A percentile compares a stretch with the other conserved stretches of the same genome.
These are phyloP conservation scores for Lasiodiplodia sp. DNA, from an alignment of 2,329 filamentous ascomycete species.

Conservation along the genomic window DNA sequence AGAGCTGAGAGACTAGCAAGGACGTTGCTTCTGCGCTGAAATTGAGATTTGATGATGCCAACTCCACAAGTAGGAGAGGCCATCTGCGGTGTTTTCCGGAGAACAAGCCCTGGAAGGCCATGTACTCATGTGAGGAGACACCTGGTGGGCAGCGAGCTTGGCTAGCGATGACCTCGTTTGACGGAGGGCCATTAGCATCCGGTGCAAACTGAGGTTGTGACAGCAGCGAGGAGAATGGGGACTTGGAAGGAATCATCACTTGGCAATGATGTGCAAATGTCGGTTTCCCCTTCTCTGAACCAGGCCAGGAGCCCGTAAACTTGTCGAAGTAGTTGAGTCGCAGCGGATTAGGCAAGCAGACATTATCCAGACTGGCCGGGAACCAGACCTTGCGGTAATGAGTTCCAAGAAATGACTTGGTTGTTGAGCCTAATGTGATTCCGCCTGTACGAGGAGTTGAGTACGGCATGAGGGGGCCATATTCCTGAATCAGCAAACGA, in stretches of 20 bases:
- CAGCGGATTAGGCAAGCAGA: slow-evolving; percentile 58
- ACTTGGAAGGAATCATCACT: slow-evolving; percentile 47
- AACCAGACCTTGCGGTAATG: slow-evolving; percentile 57
- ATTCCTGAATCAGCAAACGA: slow-evolving; percentile 42
- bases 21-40: slow-evolving; percentile 63
- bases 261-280: slow-evolving; percentile 58
- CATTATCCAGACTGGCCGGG: slow-evolving; percentile 49
- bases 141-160: slow-evolving; percentile 57
- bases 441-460: slow-evolving; percentile 11
- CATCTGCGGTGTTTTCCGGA: slow-evolving; percentile 57
- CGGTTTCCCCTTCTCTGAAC: slow-evolving; percentile 37
- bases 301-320: slow-evolving; percentile 49
- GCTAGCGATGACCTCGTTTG: slow-evolving; percentile 62
- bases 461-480: slow-evolving; percentile 36
- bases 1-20: slow-evolving; percentile 60
- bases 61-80: slow-evolving; percentile 57
- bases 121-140: slow-evolving; percentile 61
- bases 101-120: slow-evolving; percentile 58
- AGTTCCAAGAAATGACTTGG: slow-evolving; percentile 56
- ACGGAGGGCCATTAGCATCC: slow-evolving; percentile 53
- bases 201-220: slow-evolving; percentile 39
- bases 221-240: slow-evolving; percentile 47
- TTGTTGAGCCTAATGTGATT: slow-evolving; percentile 54
- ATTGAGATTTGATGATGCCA: slow-evolving; percentile 64
- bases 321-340: slow-evolving; percentile 59